These are phyloP conservation scores for Candida easanensis DNA, from an alignment of 805 yeast species.

Conservation along the genomic window DNA sequence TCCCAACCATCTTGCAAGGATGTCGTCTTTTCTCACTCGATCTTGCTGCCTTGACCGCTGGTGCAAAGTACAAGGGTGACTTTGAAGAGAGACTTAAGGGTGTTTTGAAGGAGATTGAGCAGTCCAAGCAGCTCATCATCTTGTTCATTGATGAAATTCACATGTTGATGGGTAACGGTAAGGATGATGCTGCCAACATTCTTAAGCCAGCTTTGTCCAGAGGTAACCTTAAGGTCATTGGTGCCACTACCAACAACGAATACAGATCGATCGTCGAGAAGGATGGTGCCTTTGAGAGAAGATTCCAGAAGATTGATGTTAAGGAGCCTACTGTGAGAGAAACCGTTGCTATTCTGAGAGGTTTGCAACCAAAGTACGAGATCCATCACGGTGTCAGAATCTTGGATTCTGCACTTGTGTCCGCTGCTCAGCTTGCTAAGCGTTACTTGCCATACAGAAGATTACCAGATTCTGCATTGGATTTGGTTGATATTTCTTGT, in stretches of 20 bases:
- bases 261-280: constrained; percentile 90
- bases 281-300: constrained; percentile 98
- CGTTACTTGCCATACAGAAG: constrained; percentile 93
- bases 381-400: constrained; percentile 97
- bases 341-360: constrained; percentile 94
- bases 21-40: constrained; percentile 86
- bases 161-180: constrained; percentile 99
- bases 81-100: constrained; percentile 98
- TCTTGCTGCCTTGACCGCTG: constrained; percentile 95
- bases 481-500: constrained; percentile 92
- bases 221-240: constrained; percentile 94
- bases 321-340: constrained; percentile 90
- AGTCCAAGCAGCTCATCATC: constrained; percentile 80
- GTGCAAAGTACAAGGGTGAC: constrained; percentile 98
- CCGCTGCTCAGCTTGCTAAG: constrained; percentile 93
- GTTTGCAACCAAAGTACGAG: constrained; percentile 91
- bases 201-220: constrained; percentile 97
- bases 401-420: constrained; percentile 87
- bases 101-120: constrained; percentile 89
- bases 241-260: constrained; percentile 96
- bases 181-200: constrained; percentile 93
- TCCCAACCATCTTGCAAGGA: constrained; percentile 80
- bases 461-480: constrained; percentile 96
- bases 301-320: constrained; percentile 96
- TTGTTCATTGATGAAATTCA: constrained; percentile 97